A percentile compares a stretch with the other conserved stretches of the same genome.
Evolutionary conservation across 345 rosid genomes (phyloP).

Genomic region (Pistacia atlantica): DNA sequence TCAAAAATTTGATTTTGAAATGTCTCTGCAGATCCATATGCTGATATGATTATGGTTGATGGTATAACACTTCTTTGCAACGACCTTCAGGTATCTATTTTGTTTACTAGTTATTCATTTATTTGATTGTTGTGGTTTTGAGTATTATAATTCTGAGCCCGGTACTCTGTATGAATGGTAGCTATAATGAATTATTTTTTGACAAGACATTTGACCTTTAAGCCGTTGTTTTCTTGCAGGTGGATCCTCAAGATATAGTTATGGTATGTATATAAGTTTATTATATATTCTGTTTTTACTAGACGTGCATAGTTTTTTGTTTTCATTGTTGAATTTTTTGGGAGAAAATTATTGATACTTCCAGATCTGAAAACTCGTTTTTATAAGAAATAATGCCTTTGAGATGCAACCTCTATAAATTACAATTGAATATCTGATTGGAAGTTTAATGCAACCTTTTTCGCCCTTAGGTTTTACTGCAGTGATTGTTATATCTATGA

Average conservation of each 20-base stretch:
- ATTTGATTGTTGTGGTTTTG: slow-evolving; percentile 1
- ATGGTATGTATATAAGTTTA: slow-evolving; percentile 54
- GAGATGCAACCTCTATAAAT: background rate
- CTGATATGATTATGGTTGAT: slow-evolving; percentile 72
- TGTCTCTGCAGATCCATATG: slow-evolving; percentile 54
- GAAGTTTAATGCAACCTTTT: too few species aligned
- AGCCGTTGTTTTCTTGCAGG: slow-evolving; percentile 50
- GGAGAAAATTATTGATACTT: background rate
- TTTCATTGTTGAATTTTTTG: background rate
- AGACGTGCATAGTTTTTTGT: background rate
- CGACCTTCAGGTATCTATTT: slow-evolving; percentile 64
- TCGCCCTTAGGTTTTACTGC: too few species aligned
- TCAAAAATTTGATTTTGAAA: background rate
- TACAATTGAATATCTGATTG: background rate
- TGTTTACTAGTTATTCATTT: background rate
- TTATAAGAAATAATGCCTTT: background rate
- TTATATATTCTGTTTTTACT: background rate
- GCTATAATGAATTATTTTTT: slow-evolving; percentile 3
- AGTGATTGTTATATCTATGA: too few species aligned
- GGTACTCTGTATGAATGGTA: background rate
- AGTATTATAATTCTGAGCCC: background rate
- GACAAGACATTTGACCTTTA: slow-evolving; percentile 19
- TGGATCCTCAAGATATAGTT: slow-evolving; percentile 99
- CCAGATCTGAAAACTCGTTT: background rate
- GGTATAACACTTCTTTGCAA: slow-evolving; percentile 75